Base-by-base conservation (phyloP, 306 rosid species). In the Corylus americana region DNA sequence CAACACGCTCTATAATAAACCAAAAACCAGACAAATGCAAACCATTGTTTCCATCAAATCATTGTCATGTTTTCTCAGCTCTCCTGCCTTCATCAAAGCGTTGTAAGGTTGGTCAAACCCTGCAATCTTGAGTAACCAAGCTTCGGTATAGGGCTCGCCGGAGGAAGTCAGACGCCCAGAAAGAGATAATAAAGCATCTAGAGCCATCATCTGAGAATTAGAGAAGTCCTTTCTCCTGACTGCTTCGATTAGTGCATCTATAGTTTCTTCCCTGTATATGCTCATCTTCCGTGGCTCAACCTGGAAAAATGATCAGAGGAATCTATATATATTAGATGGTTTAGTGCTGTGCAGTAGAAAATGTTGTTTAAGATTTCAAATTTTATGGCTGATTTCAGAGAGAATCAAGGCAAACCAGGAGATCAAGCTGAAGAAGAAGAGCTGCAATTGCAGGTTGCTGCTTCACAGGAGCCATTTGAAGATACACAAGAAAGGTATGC, bases 401-500 rank as follows among this genome's bases (percentile, higher is more conserved):
- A 73, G 54, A 22, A 16, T 13, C 55, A 81, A 82, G 80, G 68
- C 90, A 80, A 82, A 92, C 98, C 93, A 92, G 83, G 78, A 92
- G 98, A 91, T 94, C 98, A 80, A 94, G 92, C 89, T 94, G 98
- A 81, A 94, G 93, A 79, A 94, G 93, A 82, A 94, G 98, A 74
- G 91, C 85, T 47, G 97, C 93, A 67, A 89, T 79, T 62, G 90
- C 84, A 73, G 87, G 88, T 79, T 88, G 92, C 71, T 92, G 93
- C 74, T 91, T 97, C 87, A 89, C 89, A n/a, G 97, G 93, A 80
- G 98, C 97, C 95, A 86, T 92, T 87, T 91, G 97, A 81, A 94
- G 98, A 86, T 92, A 82, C 49, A 88, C 94, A 47, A 94, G 94
- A 88, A 94, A 88, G 3, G 92, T 90, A 76, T 92, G 98, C 97